Conservation (phyloP, 495 filamentous ascomycete genomes). For the Lasiosphaeris hirsuta region DNA sequence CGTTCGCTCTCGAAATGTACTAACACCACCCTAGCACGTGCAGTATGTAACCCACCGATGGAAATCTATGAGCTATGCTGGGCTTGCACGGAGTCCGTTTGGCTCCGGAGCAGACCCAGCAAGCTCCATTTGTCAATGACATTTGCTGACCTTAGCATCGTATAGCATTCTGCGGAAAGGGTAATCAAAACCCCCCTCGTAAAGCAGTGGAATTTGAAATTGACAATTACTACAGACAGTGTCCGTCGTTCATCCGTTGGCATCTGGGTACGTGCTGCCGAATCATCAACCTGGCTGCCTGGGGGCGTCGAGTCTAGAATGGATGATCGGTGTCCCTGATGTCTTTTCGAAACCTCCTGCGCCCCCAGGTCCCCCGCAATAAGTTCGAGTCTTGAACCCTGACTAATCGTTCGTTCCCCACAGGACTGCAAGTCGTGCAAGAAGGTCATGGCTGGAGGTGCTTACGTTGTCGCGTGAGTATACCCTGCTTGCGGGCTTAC, state of each 20-base stretch:
- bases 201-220: no score
- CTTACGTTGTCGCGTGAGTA: constrained; percentile 94
- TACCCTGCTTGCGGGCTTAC: not conserved
- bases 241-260: constrained; percentile 91
- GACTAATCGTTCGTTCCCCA: constrained; percentile 3
- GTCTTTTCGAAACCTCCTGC: not conserved
- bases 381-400: not conserved
- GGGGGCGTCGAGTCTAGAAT: not conserved
- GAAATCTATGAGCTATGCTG: no score
- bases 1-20: not conserved
- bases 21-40: constrained; percentile 46
- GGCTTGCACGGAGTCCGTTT: not conserved
- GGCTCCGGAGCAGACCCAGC: not conserved
- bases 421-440: constrained; percentile 80
- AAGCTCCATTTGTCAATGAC: constrained; percentile 9
- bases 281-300: not conserved
- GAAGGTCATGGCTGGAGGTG: constrained; percentile 94
- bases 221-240: constrained; percentile 43
- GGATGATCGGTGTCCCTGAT: no score
- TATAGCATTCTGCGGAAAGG: constrained; percentile 85
- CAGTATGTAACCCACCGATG: constrained; percentile 64
- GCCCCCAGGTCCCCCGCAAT: not conserved
- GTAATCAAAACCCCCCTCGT: no score
- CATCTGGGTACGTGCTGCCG: constrained; percentile 65
- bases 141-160: constrained; percentile 30